Evolutionary conservation across 345 rosid species (phyloP), one percentile per base, ranked within the genome.

Genomic region (Draba incana): DNA sequence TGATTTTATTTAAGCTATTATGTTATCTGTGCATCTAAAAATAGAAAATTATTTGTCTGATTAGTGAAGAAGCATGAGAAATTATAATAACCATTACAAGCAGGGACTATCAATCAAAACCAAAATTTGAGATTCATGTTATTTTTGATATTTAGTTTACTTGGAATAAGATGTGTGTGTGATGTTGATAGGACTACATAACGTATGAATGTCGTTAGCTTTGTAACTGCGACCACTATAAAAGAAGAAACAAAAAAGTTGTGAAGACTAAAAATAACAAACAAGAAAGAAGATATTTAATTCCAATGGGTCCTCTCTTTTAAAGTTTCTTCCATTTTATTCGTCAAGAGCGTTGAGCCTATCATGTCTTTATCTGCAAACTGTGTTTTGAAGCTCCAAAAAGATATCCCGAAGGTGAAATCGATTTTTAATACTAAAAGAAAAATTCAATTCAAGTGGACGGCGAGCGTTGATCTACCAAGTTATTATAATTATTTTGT

Each of bases 211-310:
- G 46, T 48, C 46, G 66, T 65, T 30, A 57, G 38, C 57, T 55
- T 57, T 49, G 66, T 50, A 59, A 48, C 28, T 57, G 53, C 60
- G 53, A 72, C 66, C 60, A 72, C 59, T 69, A 24, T 1, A 49
- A 50, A 57, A 9, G 3, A 42, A 28, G 2, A 54, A 66, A 24
- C 4, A 3, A 62, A 62, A 14, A 62, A 44, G 15, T 33, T 51
- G 46, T 6, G 30, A 8, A 43, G 10, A 25, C 14, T 11, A 28
- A 45, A 27, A 44, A 56, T 4, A 45, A 57, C 46, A 23, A 0
- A 2, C 11, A 38, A 23, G 13, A 2, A 20, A 5, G 12, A 24
- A 24, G 56, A 71, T 54, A 62, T 55, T 55, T 55, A 48, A 3
- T 39, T 39, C 20, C 16, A 25, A 13, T 23, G 42, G 39, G 66